Evolutionary conservation across 768 basidiomycete species (phyloP), one percentile per base, ranked within the genome.

Genomic region (Suillus plorans): DNA sequence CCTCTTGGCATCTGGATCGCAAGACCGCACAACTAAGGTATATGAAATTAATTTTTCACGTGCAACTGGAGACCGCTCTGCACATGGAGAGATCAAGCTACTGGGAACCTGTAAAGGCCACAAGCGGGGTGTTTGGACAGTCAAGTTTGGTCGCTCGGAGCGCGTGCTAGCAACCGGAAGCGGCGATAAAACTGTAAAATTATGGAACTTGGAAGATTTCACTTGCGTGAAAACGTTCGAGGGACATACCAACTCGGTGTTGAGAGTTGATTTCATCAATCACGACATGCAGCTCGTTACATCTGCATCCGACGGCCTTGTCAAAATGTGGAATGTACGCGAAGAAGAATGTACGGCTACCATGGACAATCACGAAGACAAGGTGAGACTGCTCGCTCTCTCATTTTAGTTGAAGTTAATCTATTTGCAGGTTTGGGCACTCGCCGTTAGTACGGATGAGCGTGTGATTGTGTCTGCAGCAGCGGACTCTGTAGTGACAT

Each of bases 361-460:
- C 6, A 80, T 99, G 76, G 97, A 99, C 76, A 97, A 97, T 71
- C 97, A 99, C 70, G 94, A 97, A 75, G 97, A 98, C 68, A 99
- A 98, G 85, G 96, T 92, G 65, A 22, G 88, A 62, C 36, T 45
- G 6, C 41, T 28, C 34, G 16, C 42, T 52, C 36, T 63, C 39
- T 52, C 47, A 66, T 44, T 63, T 22, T 47, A 47, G 22, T 63
- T 50, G 52, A 59, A 31, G 25, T 20, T 44, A 42, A 50, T 41
- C n/a, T 5, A 18, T 25, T 12, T 59, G 8, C 69, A 98, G 97
- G 89, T 99, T n/a, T 99, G 97, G 97, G 95, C 96, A 1, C 82
- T 99, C 14, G 88, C 94, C 10, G 79, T 97, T 55, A 91, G 89
- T 70, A 73, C 80, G 9, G 93, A 99, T 72, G 95, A 95, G 72